These are phyloP conservation scores for Fusarium setosum DNA, from an alignment of 2,329 filamentous ascomycete species.

Conservation along the genomic window DNA sequence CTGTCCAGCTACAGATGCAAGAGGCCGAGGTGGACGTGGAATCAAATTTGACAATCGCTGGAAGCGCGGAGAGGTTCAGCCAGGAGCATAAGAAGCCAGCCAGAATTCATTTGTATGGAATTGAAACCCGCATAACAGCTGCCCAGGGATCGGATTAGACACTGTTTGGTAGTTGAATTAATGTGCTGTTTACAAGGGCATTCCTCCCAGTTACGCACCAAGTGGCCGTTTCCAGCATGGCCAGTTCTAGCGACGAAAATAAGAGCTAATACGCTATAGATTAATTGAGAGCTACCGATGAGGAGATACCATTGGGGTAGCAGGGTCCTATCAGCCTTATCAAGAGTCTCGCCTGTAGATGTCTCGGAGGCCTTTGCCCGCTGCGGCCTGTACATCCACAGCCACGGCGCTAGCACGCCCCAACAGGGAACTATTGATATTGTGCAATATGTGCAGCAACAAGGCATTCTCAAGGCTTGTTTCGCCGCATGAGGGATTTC, in stretches of 20 bases:
- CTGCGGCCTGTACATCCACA: background rate
- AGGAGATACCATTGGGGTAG: too few relatives aligned
- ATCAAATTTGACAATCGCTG: background rate
- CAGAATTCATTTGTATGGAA: conserved; percentile 3
- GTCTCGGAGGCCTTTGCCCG: background rate
- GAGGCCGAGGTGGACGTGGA: background rate
- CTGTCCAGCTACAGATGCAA: background rate
- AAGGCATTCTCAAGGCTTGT: background rate
- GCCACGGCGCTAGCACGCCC: conserved; percentile 3
- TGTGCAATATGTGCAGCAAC: too few relatives aligned
- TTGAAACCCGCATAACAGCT: conserved; percentile 1
- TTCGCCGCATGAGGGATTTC: background rate
- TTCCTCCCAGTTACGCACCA: too few relatives aligned
- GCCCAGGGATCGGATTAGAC: background rate
- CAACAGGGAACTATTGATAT: background rate
- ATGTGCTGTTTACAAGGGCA: background rate
- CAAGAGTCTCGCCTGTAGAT: background rate
- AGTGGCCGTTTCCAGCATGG: too few relatives aligned
- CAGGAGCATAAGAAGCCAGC: background rate
- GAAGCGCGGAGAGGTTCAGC: background rate
- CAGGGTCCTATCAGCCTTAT: too few relatives aligned
- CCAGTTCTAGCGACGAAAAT: too few relatives aligned
- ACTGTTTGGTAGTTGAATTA: background rate
- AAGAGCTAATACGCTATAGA: too few relatives aligned
- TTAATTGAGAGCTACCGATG: too few relatives aligned